phyloP scores from a whole-genome alignment of 441 rosid genomes.

The Corymbia calophylla region DNA sequence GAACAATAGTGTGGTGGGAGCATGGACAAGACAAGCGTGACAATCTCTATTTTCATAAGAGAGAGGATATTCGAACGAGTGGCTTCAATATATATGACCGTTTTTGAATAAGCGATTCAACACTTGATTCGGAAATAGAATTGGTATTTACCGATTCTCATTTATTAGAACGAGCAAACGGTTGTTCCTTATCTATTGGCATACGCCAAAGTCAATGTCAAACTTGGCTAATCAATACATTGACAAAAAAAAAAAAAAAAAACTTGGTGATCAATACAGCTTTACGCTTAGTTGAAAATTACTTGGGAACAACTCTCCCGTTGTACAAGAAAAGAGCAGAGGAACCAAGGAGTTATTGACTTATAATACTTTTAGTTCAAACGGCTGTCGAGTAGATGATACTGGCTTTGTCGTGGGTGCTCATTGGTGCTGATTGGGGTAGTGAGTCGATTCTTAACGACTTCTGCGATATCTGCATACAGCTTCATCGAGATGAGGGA shows the following conservation, averaged over 20 bases:
- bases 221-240: not conserved
- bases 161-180: too few species aligned
- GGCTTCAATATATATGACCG: too few species aligned
- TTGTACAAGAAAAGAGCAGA: not conserved
- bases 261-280: not conserved
- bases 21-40: too few species aligned
- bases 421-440: too few species aligned
- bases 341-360: not conserved
- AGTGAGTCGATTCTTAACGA: not conserved
- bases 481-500: not conserved
- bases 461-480: not conserved
- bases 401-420: not conserved
- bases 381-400: not conserved
- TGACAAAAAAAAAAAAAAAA: too few species aligned
- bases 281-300: not conserved
- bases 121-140: too few species aligned
- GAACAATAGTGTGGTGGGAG: too few species aligned
- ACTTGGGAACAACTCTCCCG: not conserved
- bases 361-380: not conserved
- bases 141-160: too few species aligned
- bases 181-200: too few species aligned
- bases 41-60: too few species aligned
- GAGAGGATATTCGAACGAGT: too few species aligned
- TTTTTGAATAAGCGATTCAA: too few species aligned
- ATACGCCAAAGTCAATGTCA: not conserved